Evolutionary conservation across 495 filamentous ascomycete genomes (phyloP).

Genomic region (Podospora pseudopauciseta): DNA sequence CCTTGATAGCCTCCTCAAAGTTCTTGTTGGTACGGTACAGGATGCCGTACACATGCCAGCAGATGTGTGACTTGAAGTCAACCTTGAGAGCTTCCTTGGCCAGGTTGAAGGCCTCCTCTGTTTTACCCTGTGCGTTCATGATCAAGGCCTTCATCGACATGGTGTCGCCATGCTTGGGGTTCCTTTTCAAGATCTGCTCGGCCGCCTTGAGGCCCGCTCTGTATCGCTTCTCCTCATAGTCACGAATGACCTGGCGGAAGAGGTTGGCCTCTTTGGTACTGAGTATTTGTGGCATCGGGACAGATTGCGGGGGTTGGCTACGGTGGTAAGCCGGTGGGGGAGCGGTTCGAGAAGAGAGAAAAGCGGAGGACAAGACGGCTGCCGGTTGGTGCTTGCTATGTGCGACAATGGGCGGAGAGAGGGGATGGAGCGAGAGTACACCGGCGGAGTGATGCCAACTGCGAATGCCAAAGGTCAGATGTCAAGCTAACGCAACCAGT

Average conservation of each 20-base stretch:
- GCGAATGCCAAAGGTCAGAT: neutral
- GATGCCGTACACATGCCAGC: slow-evolving; percentile 99
- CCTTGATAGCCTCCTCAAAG: slow-evolving; percentile 97
- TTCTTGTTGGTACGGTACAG: slow-evolving; percentile 91
- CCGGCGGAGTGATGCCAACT: neutral
- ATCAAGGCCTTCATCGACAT: slow-evolving; percentile 98
- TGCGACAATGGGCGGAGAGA: neutral
- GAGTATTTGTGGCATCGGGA: slow-evolving; percentile 74
- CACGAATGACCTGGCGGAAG: slow-evolving; percentile 88
- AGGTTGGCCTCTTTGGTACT: slow-evolving; percentile 86
- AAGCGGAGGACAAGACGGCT: neutral
- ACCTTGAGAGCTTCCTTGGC: slow-evolving; percentile 86
- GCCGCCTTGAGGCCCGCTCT: slow-evolving; percentile 94
- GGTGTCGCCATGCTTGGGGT: slow-evolving; percentile 95
- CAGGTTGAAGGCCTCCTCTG: slow-evolving; percentile 87
- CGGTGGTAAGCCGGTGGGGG: slow-evolving; percentile 4
- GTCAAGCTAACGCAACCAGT: neutral
- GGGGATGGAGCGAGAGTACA: neutral
- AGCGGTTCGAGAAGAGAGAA: neutral
- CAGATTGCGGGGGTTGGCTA: slow-evolving; percentile 11
- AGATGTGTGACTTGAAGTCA: slow-evolving; percentile 98
- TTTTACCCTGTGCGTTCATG: slow-evolving; percentile 83
- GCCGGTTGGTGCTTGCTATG: neutral
- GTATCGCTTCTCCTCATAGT: slow-evolving; percentile 97
- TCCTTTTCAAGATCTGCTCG: slow-evolving; percentile 89